Conservation (phyloP, 1,284 basidiomycete species). For the Sanghuangporus baumii region DNA sequence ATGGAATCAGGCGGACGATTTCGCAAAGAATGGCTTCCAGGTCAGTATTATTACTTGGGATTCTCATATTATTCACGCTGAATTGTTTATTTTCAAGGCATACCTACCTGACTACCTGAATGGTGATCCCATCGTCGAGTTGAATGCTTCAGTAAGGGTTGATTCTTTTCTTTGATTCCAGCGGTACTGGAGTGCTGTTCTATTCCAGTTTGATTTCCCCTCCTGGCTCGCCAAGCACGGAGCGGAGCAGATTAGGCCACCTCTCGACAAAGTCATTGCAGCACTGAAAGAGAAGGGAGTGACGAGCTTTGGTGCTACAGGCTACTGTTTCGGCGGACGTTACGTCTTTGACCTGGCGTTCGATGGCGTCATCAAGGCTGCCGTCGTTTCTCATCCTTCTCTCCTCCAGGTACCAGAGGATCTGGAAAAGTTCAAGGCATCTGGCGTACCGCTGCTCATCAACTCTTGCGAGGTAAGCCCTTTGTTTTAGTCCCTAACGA, state of each 20-base stretch:
- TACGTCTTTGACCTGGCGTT: slow-evolving; percentile 66
- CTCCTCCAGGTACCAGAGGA: slow-evolving; percentile 56
- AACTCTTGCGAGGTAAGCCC: slow-evolving; percentile 45
- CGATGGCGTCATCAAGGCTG: slow-evolving; percentile 49
- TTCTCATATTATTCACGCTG: not conserved
- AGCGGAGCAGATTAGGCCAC: slow-evolving; percentile 40
- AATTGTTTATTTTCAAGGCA: slow-evolving; percentile 27
- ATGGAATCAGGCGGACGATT: slow-evolving; percentile 49
- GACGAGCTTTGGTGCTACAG: slow-evolving; percentile 51
- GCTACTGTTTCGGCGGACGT: slow-evolving; percentile 69
- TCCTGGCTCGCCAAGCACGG: slow-evolving; percentile 49
- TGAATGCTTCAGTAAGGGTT: slow-evolving; percentile 31
- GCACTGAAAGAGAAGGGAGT: slow-evolving; percentile 56
- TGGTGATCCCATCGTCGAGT: slow-evolving; percentile 46
- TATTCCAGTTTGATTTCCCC: slow-evolving; percentile 34
- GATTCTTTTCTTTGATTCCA: slow-evolving; percentile 13
- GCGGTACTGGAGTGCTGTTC: not conserved
- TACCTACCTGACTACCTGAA: slow-evolving; percentile 55
- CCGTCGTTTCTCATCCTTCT: slow-evolving; percentile 63
- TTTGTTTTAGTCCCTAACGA: not conserved
- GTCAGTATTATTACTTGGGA: slow-evolving; percentile 25
- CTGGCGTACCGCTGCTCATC: slow-evolving; percentile 55
- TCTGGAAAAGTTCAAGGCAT: slow-evolving; percentile 48
- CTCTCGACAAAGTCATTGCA: slow-evolving; percentile 51
- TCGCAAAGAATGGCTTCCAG: slow-evolving; percentile 68